phyloP scores from a whole-genome alignment of 208 protist species.

The Trypanosoma rangeli region DNA sequence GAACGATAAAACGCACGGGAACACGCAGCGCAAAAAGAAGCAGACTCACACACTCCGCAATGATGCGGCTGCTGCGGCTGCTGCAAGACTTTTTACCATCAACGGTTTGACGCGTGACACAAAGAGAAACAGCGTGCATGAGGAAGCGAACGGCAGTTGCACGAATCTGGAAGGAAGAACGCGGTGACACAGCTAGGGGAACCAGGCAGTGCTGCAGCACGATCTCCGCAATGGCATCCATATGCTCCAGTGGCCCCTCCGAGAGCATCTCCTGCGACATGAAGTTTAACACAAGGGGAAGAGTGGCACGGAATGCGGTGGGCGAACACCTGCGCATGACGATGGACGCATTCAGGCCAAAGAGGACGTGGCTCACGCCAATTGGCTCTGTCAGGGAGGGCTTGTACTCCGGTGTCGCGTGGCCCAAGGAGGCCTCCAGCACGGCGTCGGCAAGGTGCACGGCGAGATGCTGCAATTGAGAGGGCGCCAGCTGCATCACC shows the following conservation, averaged over 20 bases:
- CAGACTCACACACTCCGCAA: slow-evolving; percentile 41
- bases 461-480: slow-evolving; percentile 40
- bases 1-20: slow-evolving; percentile 30
- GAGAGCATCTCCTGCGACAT: slow-evolving; percentile 61
- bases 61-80: slow-evolving; percentile 3
- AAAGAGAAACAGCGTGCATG: slow-evolving; percentile 53
- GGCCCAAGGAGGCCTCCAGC: slow-evolving; percentile 52
- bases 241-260: slow-evolving; percentile 29
- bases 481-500: slow-evolving; percentile 50
- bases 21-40: slow-evolving; percentile 31
- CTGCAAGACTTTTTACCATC: not conserved
- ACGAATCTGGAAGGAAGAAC: slow-evolving; percentile 30
- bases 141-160: slow-evolving; percentile 53
- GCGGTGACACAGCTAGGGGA: slow-evolving; percentile 59
- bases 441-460: slow-evolving; percentile 59
- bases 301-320: slow-evolving; percentile 57
- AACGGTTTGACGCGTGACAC: slow-evolving; percentile 21
- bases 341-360: slow-evolving; percentile 52
- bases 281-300: slow-evolving; percentile 64
- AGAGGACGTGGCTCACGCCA: slow-evolving; percentile 42
- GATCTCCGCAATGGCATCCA: slow-evolving; percentile 31
- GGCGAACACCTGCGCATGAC: slow-evolving; percentile 68
- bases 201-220: slow-evolving; percentile 72
- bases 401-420: slow-evolving; percentile 32
- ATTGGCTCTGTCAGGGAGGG: slow-evolving; percentile 9